phyloP scores from a whole-genome alignment of 2,329 filamentous ascomycete species.

The Scolecobasidium constrictum region DNA sequence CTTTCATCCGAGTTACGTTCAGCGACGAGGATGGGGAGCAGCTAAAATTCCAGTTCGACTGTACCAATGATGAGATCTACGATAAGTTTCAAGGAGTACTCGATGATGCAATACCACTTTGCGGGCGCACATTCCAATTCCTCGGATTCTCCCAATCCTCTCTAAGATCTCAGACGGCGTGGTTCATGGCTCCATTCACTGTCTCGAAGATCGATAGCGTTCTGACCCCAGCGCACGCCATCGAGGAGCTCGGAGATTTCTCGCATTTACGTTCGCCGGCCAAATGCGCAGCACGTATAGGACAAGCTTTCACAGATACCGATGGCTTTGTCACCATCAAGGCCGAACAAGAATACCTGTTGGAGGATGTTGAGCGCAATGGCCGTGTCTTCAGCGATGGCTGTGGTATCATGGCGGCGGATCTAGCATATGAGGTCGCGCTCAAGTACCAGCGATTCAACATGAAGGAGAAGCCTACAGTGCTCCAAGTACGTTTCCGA shows the following conservation, averaged over 20 bases:
- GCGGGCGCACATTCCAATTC: slow-evolving; percentile 52
- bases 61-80: slow-evolving; percentile 40
- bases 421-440: slow-evolving; percentile 32
- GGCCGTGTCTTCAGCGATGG: slow-evolving; percentile 65
- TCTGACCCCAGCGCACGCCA: slow-evolving; percentile 28
- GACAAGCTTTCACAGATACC: slow-evolving; percentile 65
- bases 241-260: slow-evolving; percentile 39
- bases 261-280: slow-evolving; percentile 40
- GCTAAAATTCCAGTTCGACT: slow-evolving; percentile 44
- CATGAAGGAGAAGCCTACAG: slow-evolving; percentile 42
- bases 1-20: slow-evolving; percentile 62
- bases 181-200: slow-evolving; percentile 48
- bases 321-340: slow-evolving; percentile 22
- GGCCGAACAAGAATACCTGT: slow-evolving; percentile 19
- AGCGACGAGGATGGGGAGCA: slow-evolving; percentile 61
- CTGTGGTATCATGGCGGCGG: slow-evolving; percentile 59
- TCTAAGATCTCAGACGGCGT: slow-evolving; percentile 58
- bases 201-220: slow-evolving; percentile 14
- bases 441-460: neutral
- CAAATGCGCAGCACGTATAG: slow-evolving; percentile 48
- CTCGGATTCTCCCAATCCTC: slow-evolving; percentile 75
- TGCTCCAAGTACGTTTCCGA: slow-evolving; percentile 63
- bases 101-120: slow-evolving; percentile 49
- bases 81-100: slow-evolving; percentile 55
- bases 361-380: slow-evolving; percentile 45